These are phyloP conservation scores for Podospora sp. DNA, from an alignment of 495 filamentous ascomycete genomes.

Conservation along the genomic window DNA sequence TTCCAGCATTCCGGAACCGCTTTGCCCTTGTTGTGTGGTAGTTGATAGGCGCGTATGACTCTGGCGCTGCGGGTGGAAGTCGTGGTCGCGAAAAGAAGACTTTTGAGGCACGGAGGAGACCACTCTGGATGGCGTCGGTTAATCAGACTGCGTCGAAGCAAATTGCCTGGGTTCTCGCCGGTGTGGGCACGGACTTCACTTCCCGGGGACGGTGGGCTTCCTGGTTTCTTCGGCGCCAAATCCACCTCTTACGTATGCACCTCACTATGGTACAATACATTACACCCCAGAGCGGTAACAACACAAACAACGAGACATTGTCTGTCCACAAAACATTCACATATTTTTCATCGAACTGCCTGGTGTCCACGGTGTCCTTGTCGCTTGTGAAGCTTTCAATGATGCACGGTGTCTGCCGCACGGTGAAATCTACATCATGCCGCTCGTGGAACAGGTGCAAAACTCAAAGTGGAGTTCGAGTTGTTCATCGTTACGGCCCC, in stretches of 20 bases:
- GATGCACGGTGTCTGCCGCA: too few relatives aligned
- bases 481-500: slow-evolving; percentile 15
- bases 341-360: too few relatives aligned
- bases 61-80: slow-evolving; percentile 1
- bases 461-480: slow-evolving; percentile 18
- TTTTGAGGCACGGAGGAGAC: slow-evolving; percentile 25
- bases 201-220: slow-evolving; percentile 3
- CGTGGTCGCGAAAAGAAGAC: slow-evolving; percentile 25
- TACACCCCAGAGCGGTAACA: neutral
- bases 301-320: too few relatives aligned
- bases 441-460: slow-evolving; percentile 25
- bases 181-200: slow-evolving; percentile 16
- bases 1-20: slow-evolving; percentile 19
- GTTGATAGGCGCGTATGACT: slow-evolving; percentile 9
- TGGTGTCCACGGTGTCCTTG: too few relatives aligned
- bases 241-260: neutral
- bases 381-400: too few relatives aligned
- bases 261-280: neutral
- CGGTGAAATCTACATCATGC: neutral
- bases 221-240: neutral
- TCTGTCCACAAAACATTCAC: too few relatives aligned
- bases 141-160: slow-evolving; percentile 29
- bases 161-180: slow-evolving; percentile 31
- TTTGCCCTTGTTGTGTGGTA: neutral
- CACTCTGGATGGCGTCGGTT: slow-evolving; percentile 32